phyloP scores from a whole-genome alignment of 371 early-diverging fungal genomes.

The Saksenaea vasiformis region DNA sequence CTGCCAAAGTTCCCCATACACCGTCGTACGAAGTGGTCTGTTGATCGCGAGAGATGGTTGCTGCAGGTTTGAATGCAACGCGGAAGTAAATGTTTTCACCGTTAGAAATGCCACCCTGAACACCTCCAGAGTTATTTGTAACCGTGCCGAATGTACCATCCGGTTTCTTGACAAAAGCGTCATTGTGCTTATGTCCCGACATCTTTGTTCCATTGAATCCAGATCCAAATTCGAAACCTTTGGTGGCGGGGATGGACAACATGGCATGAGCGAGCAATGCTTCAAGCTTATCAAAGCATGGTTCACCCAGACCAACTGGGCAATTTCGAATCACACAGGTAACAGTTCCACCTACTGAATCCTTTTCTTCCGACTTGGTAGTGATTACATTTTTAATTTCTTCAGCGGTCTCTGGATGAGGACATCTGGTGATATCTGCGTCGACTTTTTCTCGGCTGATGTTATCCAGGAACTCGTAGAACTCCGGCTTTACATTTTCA shows the following conservation, averaged over 20 bases:
- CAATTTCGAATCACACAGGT: conserved; percentile 96
- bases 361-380: conserved; percentile 74
- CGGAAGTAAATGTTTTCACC: conserved; percentile 96
- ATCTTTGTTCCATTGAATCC: conserved; percentile 90
- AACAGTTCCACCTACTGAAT: conserved; percentile 96
- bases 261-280: conserved; percentile 98
- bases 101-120: conserved; percentile 97
- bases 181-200: conserved; percentile 91
- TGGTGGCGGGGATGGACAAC: conserved; percentile 97
- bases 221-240: conserved; percentile 96
- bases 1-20: conserved; percentile 77
- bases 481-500: conserved; percentile 53
- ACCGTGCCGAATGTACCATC: conserved; percentile 74
- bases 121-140: conserved; percentile 95
- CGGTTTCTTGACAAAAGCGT: conserved; percentile 73
- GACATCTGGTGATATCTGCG: conserved; percentile 53
- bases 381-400: conserved; percentile 65
- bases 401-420: conserved; percentile 46
- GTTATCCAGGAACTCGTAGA: conserved; percentile 65
- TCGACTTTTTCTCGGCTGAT: conserved; percentile 69
- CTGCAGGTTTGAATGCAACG: conserved; percentile 96
- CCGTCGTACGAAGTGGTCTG: conserved; percentile 88
- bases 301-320: conserved; percentile 96
- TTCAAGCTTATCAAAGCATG: conserved; percentile 97
- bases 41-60: conserved; percentile 93